Percentiles rank a stretch among this genome's conserved stretches.
Evolutionary conservation across 2,329 filamentous ascomycete species (phyloP).

Genomic region (Fusarium nanum): DNA sequence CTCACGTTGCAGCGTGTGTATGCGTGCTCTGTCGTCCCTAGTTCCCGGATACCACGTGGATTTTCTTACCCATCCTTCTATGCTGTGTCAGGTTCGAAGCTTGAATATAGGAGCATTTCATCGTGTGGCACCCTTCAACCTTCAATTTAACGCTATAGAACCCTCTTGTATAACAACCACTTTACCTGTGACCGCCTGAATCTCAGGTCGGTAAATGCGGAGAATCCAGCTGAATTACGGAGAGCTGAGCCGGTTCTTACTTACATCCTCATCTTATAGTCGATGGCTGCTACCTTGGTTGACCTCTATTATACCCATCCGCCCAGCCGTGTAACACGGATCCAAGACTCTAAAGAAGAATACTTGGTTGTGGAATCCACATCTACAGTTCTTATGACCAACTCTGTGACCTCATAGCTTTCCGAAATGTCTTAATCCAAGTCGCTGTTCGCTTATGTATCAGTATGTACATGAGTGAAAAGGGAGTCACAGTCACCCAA

Average conservation of each 20-base stretch:
- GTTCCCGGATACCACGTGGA: constrained; percentile 40
- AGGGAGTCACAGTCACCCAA: background rate
- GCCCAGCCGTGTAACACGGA: constrained; percentile 1
- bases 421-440: background rate
- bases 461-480: constrained; percentile 2
- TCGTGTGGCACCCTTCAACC: constrained; percentile 6
- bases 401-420: constrained; percentile 8
- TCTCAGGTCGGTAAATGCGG: constrained; percentile 30
- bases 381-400: constrained; percentile 1
- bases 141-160: constrained; percentile 8
- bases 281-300: background rate
- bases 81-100: constrained; percentile 7
- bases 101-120: background rate
- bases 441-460: background rate
- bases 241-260: constrained; percentile 22
- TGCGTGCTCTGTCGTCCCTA: constrained; percentile 26
- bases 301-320: background rate
- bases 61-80: constrained; percentile 1
- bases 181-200: constrained; percentile 20
- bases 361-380: constrained; percentile 6
- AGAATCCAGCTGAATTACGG: constrained; percentile 28
- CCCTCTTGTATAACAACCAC: constrained; percentile 20
- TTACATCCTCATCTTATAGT: background rate
- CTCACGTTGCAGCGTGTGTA: constrained; percentile 1
- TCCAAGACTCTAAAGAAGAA: background rate